These are phyloP conservation scores for Yarrowia keelungensis DNA, from an alignment of 805 yeast species.

Conservation along the genomic window DNA sequence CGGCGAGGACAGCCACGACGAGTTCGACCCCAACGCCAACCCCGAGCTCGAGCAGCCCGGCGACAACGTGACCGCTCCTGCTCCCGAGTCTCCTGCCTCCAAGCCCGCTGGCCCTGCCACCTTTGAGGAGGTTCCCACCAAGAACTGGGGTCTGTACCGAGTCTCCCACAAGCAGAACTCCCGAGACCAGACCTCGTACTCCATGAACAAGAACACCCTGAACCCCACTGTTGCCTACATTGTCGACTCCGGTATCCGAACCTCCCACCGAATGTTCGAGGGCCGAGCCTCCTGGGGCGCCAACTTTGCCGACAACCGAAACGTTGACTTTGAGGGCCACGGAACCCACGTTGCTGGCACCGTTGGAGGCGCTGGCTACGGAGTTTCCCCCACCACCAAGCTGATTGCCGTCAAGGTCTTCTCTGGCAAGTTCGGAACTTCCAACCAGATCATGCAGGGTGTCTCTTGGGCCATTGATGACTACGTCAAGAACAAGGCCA, in stretches of 20 bases:
- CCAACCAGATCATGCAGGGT: conserved; percentile 64
- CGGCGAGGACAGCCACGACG: no score
- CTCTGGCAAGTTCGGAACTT: conserved; percentile 62
- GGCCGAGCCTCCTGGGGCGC: conserved; percentile 66
- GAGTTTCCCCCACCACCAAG: conserved; percentile 59
- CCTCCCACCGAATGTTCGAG: conserved; percentile 58
- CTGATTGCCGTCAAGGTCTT: conserved; percentile 64
- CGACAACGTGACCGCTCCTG: not conserved
- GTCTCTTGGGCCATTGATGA: conserved; percentile 59
- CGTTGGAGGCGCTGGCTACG: conserved; percentile 59
- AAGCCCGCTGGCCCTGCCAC: not conserved
- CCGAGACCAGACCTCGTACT: conserved; percentile 5
- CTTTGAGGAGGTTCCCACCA: conserved; percentile 2
- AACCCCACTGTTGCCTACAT: conserved; percentile 54
- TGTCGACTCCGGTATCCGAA: conserved; percentile 64
- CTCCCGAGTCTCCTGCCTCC: not conserved
- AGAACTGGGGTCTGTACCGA: conserved; percentile 18
- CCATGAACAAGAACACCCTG: conserved; percentile 1
- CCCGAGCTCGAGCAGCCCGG: no score
- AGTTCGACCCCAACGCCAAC: no score
- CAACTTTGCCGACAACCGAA: conserved; percentile 54
- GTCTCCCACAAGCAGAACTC: conserved; percentile 10
- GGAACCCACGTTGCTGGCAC: conserved; percentile 71
- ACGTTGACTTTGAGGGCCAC: conserved; percentile 62
- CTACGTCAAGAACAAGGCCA: conserved; percentile 42